Evolutionary conservation across 352 stramenopile genomes (phyloP).

Genomic region (Phytophthora kernoviae): DNA sequence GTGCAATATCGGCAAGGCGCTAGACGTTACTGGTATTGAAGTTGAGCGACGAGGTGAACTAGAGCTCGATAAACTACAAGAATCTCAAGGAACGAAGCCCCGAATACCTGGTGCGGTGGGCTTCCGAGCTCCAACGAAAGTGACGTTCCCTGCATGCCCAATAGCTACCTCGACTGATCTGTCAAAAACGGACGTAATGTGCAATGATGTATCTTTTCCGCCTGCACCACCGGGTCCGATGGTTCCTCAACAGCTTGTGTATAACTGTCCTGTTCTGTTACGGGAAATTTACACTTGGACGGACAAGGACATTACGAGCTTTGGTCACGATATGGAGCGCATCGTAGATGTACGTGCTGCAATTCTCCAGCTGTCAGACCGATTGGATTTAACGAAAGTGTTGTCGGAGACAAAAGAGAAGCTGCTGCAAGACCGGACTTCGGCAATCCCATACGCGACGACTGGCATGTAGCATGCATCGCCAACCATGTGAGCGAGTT

Average conservation of each 20-base stretch:
- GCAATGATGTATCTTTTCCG: not conserved
- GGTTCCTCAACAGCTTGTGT: not conserved
- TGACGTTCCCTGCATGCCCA: not conserved
- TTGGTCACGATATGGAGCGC: constrained; percentile 48
- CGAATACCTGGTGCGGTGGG: not conserved
- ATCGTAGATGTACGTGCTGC: constrained; percentile 46
- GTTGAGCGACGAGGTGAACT: not conserved
- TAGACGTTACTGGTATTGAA: not conserved
- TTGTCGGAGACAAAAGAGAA: constrained; percentile 5
- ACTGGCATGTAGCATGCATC: constrained; percentile 18
- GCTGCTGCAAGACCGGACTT: not conserved
- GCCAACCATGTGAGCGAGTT: constrained; percentile 19
- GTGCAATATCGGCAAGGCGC: not conserved
- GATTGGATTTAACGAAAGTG: constrained; percentile 27
- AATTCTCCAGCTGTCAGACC: constrained; percentile 34
- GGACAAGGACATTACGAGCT: constrained; percentile 50
- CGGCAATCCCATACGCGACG: constrained; percentile 11
- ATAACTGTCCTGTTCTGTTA: constrained; percentile 14
- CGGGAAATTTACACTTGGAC: constrained; percentile 50
- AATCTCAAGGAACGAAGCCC: not conserved
- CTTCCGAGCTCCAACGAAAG: constrained; percentile 1
- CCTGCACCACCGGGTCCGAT: not conserved
- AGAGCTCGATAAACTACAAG: not conserved
- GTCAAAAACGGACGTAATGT: not conserved
- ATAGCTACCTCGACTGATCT: not conserved